phyloP scores from a whole-genome alignment of 306 rosid species.

The Begonia masoniana region DNA sequence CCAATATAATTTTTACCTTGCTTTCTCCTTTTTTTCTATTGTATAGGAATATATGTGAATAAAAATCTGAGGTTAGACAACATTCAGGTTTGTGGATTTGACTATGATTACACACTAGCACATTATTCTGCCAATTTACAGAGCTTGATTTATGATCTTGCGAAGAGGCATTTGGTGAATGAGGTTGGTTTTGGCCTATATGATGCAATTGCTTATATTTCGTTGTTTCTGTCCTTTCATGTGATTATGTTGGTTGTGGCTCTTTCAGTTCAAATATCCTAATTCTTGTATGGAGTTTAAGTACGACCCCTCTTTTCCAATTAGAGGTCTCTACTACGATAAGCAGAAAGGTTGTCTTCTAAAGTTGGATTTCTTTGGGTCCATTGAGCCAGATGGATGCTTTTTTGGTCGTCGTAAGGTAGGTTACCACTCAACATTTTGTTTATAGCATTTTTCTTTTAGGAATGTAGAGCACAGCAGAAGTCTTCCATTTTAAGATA shows the following conservation, averaged over 20 bases:
- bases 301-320: constrained; percentile 81
- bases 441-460: too few species aligned
- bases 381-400: constrained; percentile 79
- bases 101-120: constrained; percentile 89
- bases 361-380: constrained; percentile 88
- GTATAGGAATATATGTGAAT: constrained; percentile 70
- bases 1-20: neutral
- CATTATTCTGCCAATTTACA: constrained; percentile 78
- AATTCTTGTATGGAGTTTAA: constrained; percentile 57
- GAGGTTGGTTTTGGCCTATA: constrained; percentile 41
- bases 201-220: constrained; percentile 3
- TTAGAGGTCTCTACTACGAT: constrained; percentile 85
- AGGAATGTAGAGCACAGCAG: too few species aligned
- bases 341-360: constrained; percentile 75
- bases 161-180: constrained; percentile 71
- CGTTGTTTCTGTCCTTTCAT: neutral
- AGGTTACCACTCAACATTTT: neutral
- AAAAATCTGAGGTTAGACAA: constrained; percentile 70
- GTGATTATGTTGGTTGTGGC: constrained; percentile 12
- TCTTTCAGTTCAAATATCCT: constrained; percentile 77
- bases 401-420: constrained; percentile 91
- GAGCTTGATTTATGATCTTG: constrained; percentile 87
- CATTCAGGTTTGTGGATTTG: constrained; percentile 85
- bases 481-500: too few species aligned
- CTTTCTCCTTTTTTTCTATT: constrained; percentile 3